Percentiles rank a stretch among this genome's conserved stretches.
phyloP scores from a whole-genome alignment of 129 eudicot genomes.

The Saussurea involucrata region DNA sequence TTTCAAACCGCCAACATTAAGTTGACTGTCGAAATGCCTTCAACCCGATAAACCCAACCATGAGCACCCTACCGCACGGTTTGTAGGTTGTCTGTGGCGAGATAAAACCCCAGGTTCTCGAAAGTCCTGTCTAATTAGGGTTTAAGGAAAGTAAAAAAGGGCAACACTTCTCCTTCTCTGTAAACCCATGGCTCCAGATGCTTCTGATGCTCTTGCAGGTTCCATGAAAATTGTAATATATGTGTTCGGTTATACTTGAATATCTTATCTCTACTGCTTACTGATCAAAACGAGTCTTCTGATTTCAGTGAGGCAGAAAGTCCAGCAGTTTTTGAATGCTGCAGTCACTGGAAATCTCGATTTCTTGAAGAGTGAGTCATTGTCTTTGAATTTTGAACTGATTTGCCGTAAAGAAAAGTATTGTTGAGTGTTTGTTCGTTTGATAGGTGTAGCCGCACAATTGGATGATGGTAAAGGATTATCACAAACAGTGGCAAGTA shows the following conservation, averaged over 20 bases:
- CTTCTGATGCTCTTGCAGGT: conserved; percentile 91
- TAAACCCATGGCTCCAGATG: conserved; percentile 44
- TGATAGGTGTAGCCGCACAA: conserved; percentile 57
- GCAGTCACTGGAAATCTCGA: conserved; percentile 77
- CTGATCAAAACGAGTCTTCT: background rate
- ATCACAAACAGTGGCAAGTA: conserved; percentile 59
- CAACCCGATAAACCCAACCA: no score
- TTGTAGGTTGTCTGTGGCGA: background rate
- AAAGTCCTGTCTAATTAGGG: conserved; percentile 22
- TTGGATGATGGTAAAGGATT: conserved; percentile 91
- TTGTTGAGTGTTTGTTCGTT: background rate
- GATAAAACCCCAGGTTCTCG: conserved; percentile 22
- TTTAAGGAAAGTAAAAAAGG: background rate
- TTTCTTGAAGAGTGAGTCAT: conserved; percentile 59
- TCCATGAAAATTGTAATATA: background rate
- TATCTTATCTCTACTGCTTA: background rate
- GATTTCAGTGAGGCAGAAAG: conserved; percentile 69
- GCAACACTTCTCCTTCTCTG: conserved; percentile 7
- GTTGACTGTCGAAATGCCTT: no score
- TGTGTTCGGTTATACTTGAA: background rate
- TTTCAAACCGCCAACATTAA: no score
- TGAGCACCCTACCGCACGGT: no score
- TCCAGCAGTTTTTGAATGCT: conserved; percentile 69
- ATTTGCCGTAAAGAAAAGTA: background rate
- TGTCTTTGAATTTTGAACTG: background rate